These are phyloP conservation scores for Chaetomidium leptoderma DNA, from an alignment of 495 filamentous ascomycete genomes.

Conservation along the genomic window DNA sequence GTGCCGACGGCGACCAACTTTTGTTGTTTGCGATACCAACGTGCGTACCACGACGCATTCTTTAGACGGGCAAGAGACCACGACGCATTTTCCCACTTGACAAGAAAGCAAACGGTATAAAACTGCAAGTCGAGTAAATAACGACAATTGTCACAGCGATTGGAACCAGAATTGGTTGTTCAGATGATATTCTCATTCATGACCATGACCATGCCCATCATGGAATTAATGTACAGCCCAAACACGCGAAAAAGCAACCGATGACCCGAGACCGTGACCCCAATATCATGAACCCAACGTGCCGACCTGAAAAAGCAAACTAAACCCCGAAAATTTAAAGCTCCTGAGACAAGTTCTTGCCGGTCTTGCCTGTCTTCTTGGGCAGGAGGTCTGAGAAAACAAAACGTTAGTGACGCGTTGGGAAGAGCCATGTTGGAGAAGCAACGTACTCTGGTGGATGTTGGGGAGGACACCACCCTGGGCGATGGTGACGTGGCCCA, in stretches of 20 bases:
- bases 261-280: constrained; percentile 81
- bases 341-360: constrained; percentile 88
- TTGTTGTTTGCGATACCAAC: no score
- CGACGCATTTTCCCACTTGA: no score
- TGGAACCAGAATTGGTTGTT: constrained; percentile 19
- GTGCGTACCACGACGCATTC: no score
- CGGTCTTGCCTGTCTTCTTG: constrained; percentile 94
- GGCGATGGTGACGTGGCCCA: constrained; percentile 98
- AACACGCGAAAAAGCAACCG: constrained; percentile 66
- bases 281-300: constrained; percentile 71
- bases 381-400: constrained; percentile 77
- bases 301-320: constrained; percentile 62
- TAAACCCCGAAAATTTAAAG: constrained; percentile 60
- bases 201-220: constrained; percentile 61
- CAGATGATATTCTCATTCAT: constrained; percentile 52
- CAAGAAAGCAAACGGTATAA: no score
- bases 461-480: constrained; percentile 99
- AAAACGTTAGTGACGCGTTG: constrained; percentile 40
- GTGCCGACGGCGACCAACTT: background rate
- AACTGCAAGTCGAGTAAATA: background rate
- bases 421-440: background rate
- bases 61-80: no score
- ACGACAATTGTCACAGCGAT: background rate
- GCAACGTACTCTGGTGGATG: constrained; percentile 88
- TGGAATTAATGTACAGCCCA: constrained; percentile 89